Percentiles rank a stretch among this genome's conserved stretches.
Conservation (phyloP, 1,284 basidiomycete genomes). For the Schizophyllum commune region DNA sequence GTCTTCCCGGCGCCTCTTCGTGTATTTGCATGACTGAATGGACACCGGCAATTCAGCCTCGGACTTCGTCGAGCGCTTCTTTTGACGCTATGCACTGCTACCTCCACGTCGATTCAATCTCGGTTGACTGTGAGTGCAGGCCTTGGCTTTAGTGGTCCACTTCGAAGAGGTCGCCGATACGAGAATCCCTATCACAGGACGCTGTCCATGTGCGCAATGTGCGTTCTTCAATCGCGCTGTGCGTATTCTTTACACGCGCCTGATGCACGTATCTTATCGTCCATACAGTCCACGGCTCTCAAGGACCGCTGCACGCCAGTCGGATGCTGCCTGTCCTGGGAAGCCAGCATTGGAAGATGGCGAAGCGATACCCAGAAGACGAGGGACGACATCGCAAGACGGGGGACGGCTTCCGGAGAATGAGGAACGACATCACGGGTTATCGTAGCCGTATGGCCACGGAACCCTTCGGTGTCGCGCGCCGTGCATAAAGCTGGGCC, state of each 20-base stretch:
- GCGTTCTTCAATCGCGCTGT: too few relatives aligned
- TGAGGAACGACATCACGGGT: not conserved
- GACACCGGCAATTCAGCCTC: not conserved
- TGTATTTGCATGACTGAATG: not conserved
- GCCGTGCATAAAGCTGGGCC: not conserved
- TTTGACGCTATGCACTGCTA: too few relatives aligned
- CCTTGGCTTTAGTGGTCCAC: too few relatives aligned
- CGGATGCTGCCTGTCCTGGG: too few relatives aligned
- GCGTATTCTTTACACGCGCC: not conserved
- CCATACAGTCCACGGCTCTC: not conserved
- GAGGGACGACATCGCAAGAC: too few relatives aligned
- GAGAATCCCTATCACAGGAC: not conserved
- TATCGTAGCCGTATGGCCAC: not conserved
- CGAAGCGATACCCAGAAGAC: too few relatives aligned
- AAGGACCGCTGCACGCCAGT: not conserved
- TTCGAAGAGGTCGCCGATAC: not conserved
- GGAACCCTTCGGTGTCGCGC: not conserved
- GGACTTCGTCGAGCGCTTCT: not conserved
- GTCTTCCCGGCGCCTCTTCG: not conserved
- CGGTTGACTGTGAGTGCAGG: too few relatives aligned
- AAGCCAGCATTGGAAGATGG: too few relatives aligned
- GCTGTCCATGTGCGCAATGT: not conserved
- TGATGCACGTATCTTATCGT: not conserved
- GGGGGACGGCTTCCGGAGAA: too few relatives aligned
- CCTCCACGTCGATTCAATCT: too few relatives aligned